A percentile compares a stretch with the other conserved stretches of the same genome.
These are phyloP conservation scores for Quercus phellos DNA, from an alignment of 331 rosid species.

Conservation along the genomic window DNA sequence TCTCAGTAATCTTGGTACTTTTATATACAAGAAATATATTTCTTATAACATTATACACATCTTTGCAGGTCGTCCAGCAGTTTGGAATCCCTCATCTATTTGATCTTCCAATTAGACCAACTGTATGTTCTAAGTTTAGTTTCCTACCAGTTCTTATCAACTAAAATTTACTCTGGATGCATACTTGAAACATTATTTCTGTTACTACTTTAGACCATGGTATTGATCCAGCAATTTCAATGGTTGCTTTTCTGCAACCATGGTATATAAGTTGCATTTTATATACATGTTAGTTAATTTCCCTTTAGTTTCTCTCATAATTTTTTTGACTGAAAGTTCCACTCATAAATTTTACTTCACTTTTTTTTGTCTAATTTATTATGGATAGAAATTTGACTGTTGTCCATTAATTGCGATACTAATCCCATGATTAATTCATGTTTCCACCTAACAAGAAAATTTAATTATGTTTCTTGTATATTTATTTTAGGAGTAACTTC, in stretches of 20 bases:
- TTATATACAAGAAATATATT: constrained; percentile 2
- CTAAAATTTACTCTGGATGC: not conserved
- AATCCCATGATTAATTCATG: not conserved
- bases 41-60: constrained; percentile 18
- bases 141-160: not conserved
- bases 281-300: not conserved
- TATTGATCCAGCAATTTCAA: not conserved
- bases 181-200: constrained; percentile 4
- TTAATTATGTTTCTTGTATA: no score
- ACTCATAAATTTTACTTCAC: not conserved
- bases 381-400: not conserved
- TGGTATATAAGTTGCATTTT: not conserved
- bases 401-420: not conserved
- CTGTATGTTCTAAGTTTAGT: constrained; percentile 45
- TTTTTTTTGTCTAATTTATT: not conserved
- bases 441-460: not conserved
- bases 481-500: no score
- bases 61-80: constrained; percentile 87
- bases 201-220: not conserved
- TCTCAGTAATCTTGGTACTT: not conserved
- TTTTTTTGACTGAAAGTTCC: no score
- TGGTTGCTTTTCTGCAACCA: not conserved
- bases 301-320: not conserved
- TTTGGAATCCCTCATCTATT: constrained; percentile 94
- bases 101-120: constrained; percentile 94